Base-by-base conservation (phyloP, 257 asterid genomes). In the Salvia miltiorrhiza region DNA sequence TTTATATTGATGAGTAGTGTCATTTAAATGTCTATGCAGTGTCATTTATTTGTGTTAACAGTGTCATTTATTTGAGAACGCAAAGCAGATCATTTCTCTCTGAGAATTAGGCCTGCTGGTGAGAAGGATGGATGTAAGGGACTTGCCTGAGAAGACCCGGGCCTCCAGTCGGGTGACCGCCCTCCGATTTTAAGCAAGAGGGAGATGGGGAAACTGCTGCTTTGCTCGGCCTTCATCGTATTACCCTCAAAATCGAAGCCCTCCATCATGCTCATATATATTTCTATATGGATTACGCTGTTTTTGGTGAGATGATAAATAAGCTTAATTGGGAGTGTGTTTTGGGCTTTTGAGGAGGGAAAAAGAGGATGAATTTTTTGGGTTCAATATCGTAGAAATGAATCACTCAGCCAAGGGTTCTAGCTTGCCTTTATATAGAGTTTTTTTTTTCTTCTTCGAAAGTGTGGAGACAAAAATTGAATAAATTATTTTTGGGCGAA, bases 371-470 rank as follows among this genome's bases (percentile, higher is more conserved):
- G 33, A 65, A n/a, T 52, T 12, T 6, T 61, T 54, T 63, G 69
- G 76, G 9, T 20, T 52, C 40, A 52, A 60, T 32, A 69, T 69
- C 7, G 65, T 60, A 66, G 58, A 56, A 66, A 8, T 45, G 63
- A 26, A 68, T 74, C 57, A 20, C n/a, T 23, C 8, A 16, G 17
- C 48, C 14, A 48, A 26, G 49, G 64, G 44, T 16, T 10, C 2
- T 28, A 37, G 43, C 43, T 49, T 10, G 67, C 61, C 61, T 54
- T 68, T 68, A 55, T 78, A 78, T 73, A 77, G 78, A 45, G 75
- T n/a, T 8, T 65, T 54, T 56, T 2, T 30, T 30, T 8, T 55
- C 4, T 59, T 9, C 1, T 64, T 35, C 0, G 16, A 1, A 44
- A 55, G 71, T 44, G 57, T 43, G 52, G 63, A 43, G 50, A 57